Conservation (phyloP, 208 protist species). For the Leishmania tropica region DNA sequence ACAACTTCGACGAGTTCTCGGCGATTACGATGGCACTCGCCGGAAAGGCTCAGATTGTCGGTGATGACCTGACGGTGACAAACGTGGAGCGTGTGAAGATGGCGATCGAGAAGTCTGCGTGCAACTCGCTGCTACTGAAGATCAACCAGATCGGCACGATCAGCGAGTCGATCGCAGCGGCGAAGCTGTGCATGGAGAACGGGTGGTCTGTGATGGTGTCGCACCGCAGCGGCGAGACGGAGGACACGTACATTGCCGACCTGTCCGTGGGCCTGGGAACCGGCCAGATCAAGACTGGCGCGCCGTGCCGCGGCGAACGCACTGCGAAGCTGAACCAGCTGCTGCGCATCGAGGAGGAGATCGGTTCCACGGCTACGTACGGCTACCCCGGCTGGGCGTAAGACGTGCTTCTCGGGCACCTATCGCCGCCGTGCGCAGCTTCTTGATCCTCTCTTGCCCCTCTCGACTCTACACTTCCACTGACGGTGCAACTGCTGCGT, state of each 20-base stretch:
- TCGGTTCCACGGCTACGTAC: constrained; percentile 76
- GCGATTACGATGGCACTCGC: constrained; percentile 77
- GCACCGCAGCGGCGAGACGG: constrained; percentile 98
- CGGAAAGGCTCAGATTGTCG: constrained; percentile 95
- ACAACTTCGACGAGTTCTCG: constrained; percentile 96
- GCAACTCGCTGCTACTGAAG: constrained; percentile 99
- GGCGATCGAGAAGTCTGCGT: constrained; percentile 91
- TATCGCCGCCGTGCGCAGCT: neutral
- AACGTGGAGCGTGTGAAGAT: constrained; percentile 97
- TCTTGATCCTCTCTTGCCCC: neutral
- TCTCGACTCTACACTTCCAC: neutral
- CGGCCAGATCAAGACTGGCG: constrained; percentile 99
- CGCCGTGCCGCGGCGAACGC: constrained; percentile 97
- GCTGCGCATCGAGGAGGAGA: constrained; percentile 98
- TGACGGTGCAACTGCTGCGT: neutral
- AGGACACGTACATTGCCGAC: constrained; percentile 99
- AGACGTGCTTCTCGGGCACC: neutral
- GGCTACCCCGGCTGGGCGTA: constrained; percentile 79
- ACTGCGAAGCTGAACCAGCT: constrained; percentile 99
- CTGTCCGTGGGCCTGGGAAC: constrained; percentile 97
- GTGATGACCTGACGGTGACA: constrained; percentile 99
- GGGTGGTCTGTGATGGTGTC: constrained; percentile 92
- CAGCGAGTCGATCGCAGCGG: constrained; percentile 97
- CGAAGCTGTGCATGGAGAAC: constrained; percentile 80
- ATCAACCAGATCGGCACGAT: constrained; percentile 99